Conservation (phyloP, 78 protist species). For the Dictyostelium citrinum region DNA sequence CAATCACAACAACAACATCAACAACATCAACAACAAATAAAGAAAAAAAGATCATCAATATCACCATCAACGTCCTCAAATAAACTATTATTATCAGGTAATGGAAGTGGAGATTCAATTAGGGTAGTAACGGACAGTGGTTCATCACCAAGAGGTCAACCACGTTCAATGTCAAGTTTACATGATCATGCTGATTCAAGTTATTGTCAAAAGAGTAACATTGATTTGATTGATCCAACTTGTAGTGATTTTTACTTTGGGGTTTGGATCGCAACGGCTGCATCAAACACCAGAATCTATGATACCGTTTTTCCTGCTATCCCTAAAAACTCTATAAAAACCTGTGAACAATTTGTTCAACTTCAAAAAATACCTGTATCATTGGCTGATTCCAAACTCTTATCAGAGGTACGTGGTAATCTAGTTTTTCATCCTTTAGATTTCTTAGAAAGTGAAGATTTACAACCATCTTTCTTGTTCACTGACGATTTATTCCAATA, state of each 20-base stretch:
- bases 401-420: slow-evolving; percentile 70
- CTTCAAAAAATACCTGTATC: slow-evolving; percentile 44
- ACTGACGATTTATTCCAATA: slow-evolving; percentile 76
- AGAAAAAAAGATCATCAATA: slow-evolving; percentile 2
- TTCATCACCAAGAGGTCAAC: slow-evolving; percentile 30
- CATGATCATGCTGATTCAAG: slow-evolving; percentile 38
- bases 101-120: background rate
- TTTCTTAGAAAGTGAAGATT: slow-evolving; percentile 51
- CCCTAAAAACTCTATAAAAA: slow-evolving; percentile 62
- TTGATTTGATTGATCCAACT: slow-evolving; percentile 67
- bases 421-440: slow-evolving; percentile 61
- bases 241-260: slow-evolving; percentile 51
- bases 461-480: slow-evolving; percentile 61
- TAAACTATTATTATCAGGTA: background rate
- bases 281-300: slow-evolving; percentile 71
- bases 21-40: background rate
- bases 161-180: slow-evolving; percentile 43
- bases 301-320: slow-evolving; percentile 77
- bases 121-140: slow-evolving; percentile 8
- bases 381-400: background rate
- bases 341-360: slow-evolving; percentile 51
- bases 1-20: background rate
- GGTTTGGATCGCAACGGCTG: slow-evolving; percentile 76
- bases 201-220: slow-evolving; percentile 10
- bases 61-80: background rate